A percentile compares a stretch with the other conserved stretches of the same genome.
Evolutionary conservation across 2,329 filamentous ascomycete genomes (phyloP).

Genomic region (Metarhizium brunneum): DNA sequence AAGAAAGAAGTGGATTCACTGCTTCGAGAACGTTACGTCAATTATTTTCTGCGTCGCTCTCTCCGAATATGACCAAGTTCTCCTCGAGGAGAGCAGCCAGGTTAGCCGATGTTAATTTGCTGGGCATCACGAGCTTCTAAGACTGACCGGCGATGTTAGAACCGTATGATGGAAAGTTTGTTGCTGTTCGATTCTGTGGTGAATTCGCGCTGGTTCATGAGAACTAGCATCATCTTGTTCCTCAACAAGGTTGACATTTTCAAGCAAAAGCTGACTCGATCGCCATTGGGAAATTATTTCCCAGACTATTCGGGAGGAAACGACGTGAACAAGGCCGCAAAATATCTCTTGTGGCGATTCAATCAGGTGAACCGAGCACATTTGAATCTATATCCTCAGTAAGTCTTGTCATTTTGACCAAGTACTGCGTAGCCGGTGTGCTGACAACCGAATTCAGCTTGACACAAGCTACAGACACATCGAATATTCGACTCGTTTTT

Average conservation of each 20-base stretch:
- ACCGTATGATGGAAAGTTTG: conserved; percentile 98
- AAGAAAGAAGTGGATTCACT: conserved; percentile 99
- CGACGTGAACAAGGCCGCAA: conserved; percentile 95
- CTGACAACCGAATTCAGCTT: conserved; percentile 45
- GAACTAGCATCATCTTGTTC: conserved; percentile 97
- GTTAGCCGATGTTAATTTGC: conserved; percentile 36
- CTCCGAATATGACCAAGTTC: conserved; percentile 96
- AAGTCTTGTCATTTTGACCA: conserved; percentile 28
- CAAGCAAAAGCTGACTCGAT: conserved; percentile 84
- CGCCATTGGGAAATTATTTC: conserved; percentile 89
- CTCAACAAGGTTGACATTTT: conserved; percentile 99
- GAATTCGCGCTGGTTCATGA: conserved; percentile 98
- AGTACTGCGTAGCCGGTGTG: not conserved
- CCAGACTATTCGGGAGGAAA: conserved; percentile 96
- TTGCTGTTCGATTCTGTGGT: conserved; percentile 97
- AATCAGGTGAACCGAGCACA: conserved; percentile 97
- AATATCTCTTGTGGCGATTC: conserved; percentile 96
- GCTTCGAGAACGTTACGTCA: conserved; percentile 98
- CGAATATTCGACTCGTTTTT: conserved; percentile 95
- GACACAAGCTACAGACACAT: conserved; percentile 97
- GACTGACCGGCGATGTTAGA: conserved; percentile 42
- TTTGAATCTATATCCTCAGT: conserved; percentile 96
- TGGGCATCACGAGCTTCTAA: not conserved
- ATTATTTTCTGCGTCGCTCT: conserved; percentile 98
- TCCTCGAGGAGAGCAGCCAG: conserved; percentile 95